Percentiles rank a stretch among this genome's conserved stretches.
Conservation (phyloP, 768 basidiomycete genomes). For the Russula dissimulans region DNA sequence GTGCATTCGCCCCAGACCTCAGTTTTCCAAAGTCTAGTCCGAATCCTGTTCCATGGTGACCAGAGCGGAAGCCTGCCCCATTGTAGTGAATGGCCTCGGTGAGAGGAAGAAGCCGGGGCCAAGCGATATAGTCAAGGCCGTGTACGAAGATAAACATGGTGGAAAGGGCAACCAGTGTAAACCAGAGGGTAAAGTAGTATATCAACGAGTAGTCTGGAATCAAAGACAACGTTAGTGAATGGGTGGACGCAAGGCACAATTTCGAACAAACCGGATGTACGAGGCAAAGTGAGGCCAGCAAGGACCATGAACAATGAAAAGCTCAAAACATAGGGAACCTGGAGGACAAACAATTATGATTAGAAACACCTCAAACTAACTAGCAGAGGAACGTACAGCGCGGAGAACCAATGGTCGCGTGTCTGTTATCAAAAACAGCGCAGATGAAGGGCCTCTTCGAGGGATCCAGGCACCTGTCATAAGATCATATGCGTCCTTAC, state of each 20-base stretch:
- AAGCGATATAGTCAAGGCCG: constrained; percentile 91
- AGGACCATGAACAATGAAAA: constrained; percentile 85
- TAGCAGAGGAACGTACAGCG: constrained; percentile 45
- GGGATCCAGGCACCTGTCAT: constrained; percentile 88
- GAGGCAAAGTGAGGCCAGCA: constrained; percentile 77
- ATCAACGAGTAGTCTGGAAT: constrained; percentile 68
- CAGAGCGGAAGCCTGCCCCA: constrained; percentile 81
- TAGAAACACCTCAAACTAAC: neutral
- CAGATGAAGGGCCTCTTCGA: constrained; percentile 59
- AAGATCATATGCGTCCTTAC: constrained; percentile 87
- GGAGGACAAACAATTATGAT: neutral
- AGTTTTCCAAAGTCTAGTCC: constrained; percentile 28
- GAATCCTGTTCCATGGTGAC: constrained; percentile 67
- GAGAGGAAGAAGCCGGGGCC: constrained; percentile 81
- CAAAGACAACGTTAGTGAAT: constrained; percentile 6
- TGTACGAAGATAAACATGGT: constrained; percentile 68
- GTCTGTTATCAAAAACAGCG: constrained; percentile 68
- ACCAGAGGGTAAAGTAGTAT: constrained; percentile 82
- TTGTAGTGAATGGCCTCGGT: constrained; percentile 75
- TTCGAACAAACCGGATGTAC: constrained; percentile 63
- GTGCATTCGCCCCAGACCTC: constrained; percentile 30
- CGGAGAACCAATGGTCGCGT: constrained; percentile 73
- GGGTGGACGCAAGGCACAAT: neutral
- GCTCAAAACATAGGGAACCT: constrained; percentile 79
- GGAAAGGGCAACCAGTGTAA: constrained; percentile 50